Base-by-base conservation (phyloP, 2,329 filamentous ascomycete species). In the Colletotrichum sansevieriae region DNA sequence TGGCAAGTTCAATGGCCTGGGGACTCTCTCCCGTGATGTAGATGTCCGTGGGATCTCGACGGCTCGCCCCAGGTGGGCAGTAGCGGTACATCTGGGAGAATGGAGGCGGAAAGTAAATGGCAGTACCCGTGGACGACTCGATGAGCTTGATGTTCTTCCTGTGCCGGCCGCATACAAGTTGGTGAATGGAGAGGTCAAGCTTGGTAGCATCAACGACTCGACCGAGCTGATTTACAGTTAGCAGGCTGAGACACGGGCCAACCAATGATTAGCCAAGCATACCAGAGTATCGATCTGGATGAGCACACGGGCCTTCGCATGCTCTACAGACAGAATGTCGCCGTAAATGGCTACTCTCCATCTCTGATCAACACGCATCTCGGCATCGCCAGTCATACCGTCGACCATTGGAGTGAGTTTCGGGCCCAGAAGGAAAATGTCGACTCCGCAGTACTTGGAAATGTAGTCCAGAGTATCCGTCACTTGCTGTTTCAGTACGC, bases 91-190 rank as follows among this genome's bases (percentile, higher is more conserved):
- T 91, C 68, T 92, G 90, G 13, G 95, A 95, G 78, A 98, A 98
- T 1, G 95, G 92, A 8, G 95, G 94, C 33, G 96, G 96, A 77
- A 99, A 98, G 82, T 99, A 99, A 75, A 99, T 98, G 72, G 96
- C 95, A 9, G 96, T 98, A 75, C 95, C 94, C 13, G 96, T 98
- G 33, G 92, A 90, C 13, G 96, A 97, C 81, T 99, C 96, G 76
- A 99, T 98, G 75, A 96, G 84, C 83, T 98, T 98, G 83, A 99
- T 97, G 79, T 98, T 98, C 84, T 97, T 97, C 74, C 96, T 89
- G 74, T 95, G 95, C 56, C 96, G 92, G 56, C 96, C 96, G 78
- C 95, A 98, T 57, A 98, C 90, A 63, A 98, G 86, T 66, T 94
- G 96, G 78, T 99, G 96, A 77, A 97, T 88, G 29, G 94, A 93